phyloP scores from a whole-genome alignment of 106 monocot genomes.

The Platanthera guangdongensis region DNA sequence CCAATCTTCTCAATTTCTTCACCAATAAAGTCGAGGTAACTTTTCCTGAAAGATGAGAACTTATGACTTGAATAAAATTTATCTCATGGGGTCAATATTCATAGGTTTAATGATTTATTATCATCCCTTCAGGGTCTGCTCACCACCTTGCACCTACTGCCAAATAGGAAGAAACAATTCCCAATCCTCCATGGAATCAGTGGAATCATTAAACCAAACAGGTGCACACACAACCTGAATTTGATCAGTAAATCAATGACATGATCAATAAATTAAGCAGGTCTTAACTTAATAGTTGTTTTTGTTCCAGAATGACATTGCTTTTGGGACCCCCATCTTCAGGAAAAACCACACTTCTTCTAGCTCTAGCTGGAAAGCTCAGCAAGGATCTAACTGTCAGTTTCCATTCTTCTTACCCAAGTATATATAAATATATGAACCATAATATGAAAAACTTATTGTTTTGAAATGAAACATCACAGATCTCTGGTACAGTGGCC shows the following conservation, averaged over 20 bases:
- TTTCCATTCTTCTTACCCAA: background rate
- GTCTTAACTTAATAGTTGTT: background rate
- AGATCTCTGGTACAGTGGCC: conserved; percentile 32
- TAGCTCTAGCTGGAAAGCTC: conserved; percentile 49
- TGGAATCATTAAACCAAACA: conserved; percentile 37
- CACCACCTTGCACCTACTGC: conserved; percentile 29
- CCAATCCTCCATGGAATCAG: conserved; percentile 34
- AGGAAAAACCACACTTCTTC: conserved; percentile 47
- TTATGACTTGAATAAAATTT: background rate
- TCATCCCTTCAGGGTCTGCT: conserved; percentile 7
- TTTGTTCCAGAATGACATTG: conserved; percentile 43
- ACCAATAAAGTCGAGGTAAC: conserved; percentile 17
- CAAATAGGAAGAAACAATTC: conserved; percentile 28
- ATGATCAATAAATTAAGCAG: background rate
- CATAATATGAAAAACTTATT: background rate
- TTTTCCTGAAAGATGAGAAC: background rate
- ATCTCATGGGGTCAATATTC: background rate
- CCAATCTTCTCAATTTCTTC: conserved; percentile 14
- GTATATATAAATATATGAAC: no score
- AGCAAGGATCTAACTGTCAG: conserved; percentile 8
- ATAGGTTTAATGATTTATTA: background rate
- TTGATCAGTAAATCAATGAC: background rate
- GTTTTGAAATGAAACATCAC: background rate
- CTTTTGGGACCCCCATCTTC: conserved; percentile 59
- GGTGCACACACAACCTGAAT: conserved; percentile 10